These are phyloP conservation scores for Mycena chlorophos DNA, from an alignment of 768 basidiomycete genomes.

Conservation along the genomic window DNA sequence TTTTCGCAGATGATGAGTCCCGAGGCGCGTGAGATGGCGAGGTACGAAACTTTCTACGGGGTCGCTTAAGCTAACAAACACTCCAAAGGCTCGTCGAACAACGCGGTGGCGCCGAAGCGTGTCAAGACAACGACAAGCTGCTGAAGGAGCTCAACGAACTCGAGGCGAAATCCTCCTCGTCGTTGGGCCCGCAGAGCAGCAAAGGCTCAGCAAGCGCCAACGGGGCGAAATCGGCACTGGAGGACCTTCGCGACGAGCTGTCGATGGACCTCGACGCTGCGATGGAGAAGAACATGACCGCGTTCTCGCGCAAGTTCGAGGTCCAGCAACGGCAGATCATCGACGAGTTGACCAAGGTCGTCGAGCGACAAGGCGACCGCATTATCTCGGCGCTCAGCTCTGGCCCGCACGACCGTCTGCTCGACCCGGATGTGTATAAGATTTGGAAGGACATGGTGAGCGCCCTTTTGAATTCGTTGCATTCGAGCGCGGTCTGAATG, in stretches of 20 bases:
- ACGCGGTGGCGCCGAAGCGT: conserved; percentile 24
- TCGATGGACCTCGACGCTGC: conserved; percentile 28
- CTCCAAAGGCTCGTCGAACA: conserved; percentile 23
- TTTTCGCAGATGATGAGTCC: conserved; percentile 26
- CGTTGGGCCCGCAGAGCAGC: conserved; percentile 15
- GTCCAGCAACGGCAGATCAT: conserved; percentile 32
- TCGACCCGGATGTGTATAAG: conserved; percentile 36
- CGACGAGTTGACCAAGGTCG: conserved; percentile 28
- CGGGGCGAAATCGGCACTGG: conserved; percentile 12
- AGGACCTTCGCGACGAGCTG: conserved; percentile 26
- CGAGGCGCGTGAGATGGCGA: conserved; percentile 26
- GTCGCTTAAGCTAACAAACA: no score
- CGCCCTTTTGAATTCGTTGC: background rate
- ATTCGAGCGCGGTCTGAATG: background rate
- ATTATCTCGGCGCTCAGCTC: conserved; percentile 32
- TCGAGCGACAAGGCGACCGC: conserved; percentile 34
- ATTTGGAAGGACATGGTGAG: conserved; percentile 43
- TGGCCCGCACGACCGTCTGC: conserved; percentile 37
- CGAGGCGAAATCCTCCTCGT: conserved; percentile 9
- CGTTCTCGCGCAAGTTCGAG: conserved; percentile 36
- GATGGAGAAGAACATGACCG: conserved; percentile 30
- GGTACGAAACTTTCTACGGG: conserved; percentile 22
- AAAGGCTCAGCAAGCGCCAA: conserved; percentile 14
- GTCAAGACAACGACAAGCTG: conserved; percentile 18
- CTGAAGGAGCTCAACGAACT: conserved; percentile 20